phyloP scores from a whole-genome alignment of 2,329 filamentous ascomycete species.

The Colletotrichum eleusines region DNA sequence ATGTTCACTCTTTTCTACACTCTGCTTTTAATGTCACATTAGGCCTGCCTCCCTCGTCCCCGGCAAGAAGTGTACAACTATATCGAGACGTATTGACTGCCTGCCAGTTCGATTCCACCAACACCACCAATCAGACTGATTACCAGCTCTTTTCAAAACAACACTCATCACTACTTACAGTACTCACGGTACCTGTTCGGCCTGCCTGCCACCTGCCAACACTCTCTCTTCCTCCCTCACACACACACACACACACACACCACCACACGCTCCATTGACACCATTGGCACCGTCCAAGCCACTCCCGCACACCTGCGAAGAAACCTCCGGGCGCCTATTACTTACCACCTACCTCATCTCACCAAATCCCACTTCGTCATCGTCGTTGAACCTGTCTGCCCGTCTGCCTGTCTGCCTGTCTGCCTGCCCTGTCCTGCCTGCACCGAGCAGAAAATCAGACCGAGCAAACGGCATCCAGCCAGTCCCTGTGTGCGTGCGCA shows the following conservation, averaged over 20 bases:
- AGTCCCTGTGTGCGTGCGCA: slow-evolving; percentile 9
- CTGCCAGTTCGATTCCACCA: not conserved
- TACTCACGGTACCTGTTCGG: not conserved
- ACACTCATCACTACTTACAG: not conserved
- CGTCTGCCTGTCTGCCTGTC: too few species aligned
- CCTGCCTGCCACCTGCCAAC: not conserved
- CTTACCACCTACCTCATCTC: slow-evolving; percentile 25
- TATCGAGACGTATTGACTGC: not conserved
- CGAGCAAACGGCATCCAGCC: not conserved
- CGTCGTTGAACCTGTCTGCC: too few species aligned
- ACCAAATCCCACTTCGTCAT: slow-evolving; percentile 30
- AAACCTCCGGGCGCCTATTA: not conserved
- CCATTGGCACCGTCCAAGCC: not conserved
- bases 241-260: too few species aligned
- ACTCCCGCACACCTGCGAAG: not conserved
- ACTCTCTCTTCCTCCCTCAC: too few species aligned
- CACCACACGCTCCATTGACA: not conserved
- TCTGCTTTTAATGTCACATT: too few species aligned
- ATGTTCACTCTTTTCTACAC: not conserved
- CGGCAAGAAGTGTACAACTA: not conserved
- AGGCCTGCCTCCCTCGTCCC: not conserved
- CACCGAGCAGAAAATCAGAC: not conserved
- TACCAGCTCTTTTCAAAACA: not conserved
- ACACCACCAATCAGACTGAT: not conserved
- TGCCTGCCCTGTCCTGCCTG: not conserved